phyloP scores from a whole-genome alignment of 257 asterid genomes.

The Nemophila menziesii region DNA sequence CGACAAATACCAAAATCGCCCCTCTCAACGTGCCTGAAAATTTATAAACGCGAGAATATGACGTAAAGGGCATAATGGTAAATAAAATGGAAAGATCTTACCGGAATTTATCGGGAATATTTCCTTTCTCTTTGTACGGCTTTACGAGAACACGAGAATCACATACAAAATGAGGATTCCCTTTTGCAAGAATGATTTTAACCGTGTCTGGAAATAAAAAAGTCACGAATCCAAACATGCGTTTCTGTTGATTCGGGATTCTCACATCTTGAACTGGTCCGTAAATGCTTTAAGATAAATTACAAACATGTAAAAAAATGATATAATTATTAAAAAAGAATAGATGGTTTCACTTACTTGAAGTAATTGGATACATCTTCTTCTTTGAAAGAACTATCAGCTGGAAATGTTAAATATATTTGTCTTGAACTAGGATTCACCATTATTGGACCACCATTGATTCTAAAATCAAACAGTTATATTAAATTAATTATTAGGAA shows the following conservation, averaged over 20 bases:
- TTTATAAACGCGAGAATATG: neutral
- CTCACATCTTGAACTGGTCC: slow-evolving; percentile 69
- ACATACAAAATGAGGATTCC: slow-evolving; percentile 61
- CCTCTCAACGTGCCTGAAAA: slow-evolving; percentile 38
- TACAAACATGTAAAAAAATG: neutral
- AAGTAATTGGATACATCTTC: slow-evolving; percentile 86
- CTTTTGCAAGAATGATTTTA: slow-evolving; percentile 43
- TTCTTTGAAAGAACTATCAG: slow-evolving; percentile 81
- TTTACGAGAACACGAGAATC: slow-evolving; percentile 58
- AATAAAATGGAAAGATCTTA: neutral
- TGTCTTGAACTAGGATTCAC: slow-evolving; percentile 59
- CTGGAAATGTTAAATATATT: slow-evolving; percentile 85
- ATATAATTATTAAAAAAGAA: neutral
- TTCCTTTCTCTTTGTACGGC: slow-evolving; percentile 62
- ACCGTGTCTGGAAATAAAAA: slow-evolving; percentile 49
- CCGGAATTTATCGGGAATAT: slow-evolving; percentile 39
- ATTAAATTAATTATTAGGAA: too few species aligned
- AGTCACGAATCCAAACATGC: slow-evolving; percentile 91
- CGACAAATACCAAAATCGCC: slow-evolving; percentile 47
- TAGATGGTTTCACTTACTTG: too few species aligned
- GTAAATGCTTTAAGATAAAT: slow-evolving; percentile 36
- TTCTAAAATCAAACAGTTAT: slow-evolving; percentile 6
- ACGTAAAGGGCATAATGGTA: neutral
- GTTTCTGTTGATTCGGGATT: slow-evolving; percentile 55
- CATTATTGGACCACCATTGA: slow-evolving; percentile 35